Percentiles rank a stretch among this genome's conserved stretches.
Conservation (phyloP, 108 stramenopile genomes). For the Aurantiochytrium sp. region DNA sequence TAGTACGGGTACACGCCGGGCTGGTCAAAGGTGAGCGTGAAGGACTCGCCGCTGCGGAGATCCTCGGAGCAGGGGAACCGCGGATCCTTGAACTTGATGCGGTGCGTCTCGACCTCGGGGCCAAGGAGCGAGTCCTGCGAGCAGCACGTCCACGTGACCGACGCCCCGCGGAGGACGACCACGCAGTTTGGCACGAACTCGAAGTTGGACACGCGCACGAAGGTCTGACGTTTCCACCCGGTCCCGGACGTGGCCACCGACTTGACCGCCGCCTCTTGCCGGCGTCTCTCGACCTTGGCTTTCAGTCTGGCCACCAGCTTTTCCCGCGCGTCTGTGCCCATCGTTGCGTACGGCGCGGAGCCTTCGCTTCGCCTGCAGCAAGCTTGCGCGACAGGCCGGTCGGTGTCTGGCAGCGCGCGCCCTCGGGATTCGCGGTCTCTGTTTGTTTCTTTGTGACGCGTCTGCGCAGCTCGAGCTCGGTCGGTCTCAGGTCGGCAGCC, state of each 20-base stretch:
- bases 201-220: not conserved
- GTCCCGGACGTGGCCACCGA: not conserved
- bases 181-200: constrained; percentile 20
- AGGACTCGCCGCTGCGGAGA: not conserved
- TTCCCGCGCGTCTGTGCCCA: not conserved
- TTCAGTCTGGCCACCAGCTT: not conserved
- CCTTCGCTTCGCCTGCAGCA: too few species aligned
- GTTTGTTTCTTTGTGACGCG: too few species aligned
- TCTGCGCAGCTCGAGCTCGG: too few species aligned
- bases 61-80: not conserved
- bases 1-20: not conserved
- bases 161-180: not conserved
- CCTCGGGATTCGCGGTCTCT: too few species aligned
- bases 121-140: not conserved
- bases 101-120: not conserved
- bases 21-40: constrained; percentile 6
- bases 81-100: constrained; percentile 4
- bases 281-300: not conserved
- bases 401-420: too few species aligned
- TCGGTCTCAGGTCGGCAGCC: too few species aligned
- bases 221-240: not conserved
- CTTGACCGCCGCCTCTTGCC: not conserved
- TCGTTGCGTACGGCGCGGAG: too few species aligned
- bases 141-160: not conserved
- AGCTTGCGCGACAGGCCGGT: too few species aligned